Conservation (phyloP, 371 early-diverging fungal genomes). For the Mortierella polycephala region DNA sequence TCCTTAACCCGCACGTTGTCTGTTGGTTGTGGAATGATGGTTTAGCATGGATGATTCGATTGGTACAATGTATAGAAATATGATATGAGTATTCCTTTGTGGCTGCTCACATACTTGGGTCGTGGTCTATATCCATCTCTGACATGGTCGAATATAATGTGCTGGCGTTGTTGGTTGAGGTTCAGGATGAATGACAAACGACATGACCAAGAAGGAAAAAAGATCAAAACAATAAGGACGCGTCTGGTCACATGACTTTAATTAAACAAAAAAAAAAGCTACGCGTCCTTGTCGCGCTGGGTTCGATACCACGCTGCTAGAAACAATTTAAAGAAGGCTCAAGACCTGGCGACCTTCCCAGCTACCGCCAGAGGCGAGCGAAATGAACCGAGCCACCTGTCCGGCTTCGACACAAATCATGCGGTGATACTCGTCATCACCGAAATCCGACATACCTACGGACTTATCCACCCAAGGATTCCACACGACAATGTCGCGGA, state of each 20-base stretch:
- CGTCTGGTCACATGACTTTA: conserved; percentile 11
- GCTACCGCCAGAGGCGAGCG: conserved; percentile 70
- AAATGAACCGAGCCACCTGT: conserved; percentile 78
- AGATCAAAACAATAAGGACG: conserved; percentile 20
- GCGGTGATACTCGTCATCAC: conserved; percentile 79
- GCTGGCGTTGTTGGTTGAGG: too few species aligned
- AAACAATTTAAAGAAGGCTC: conserved; percentile 59
- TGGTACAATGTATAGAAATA: too few species aligned
- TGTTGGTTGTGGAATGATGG: too few species aligned
- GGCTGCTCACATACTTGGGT: conserved; percentile 13
- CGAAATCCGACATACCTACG: conserved; percentile 89
- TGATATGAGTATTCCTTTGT: too few species aligned
- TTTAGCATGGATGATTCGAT: too few species aligned
- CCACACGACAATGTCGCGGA: conserved; percentile 85
- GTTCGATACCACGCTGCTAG: too few species aligned
- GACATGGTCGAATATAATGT: conserved; percentile 13
- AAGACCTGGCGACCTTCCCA: conserved; percentile 85
- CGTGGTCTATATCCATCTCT: conserved; percentile 36
- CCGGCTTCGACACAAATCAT: conserved; percentile 95
- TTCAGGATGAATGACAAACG: background rate
- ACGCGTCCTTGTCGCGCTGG: too few species aligned
- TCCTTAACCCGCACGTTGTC: conserved; percentile 1
- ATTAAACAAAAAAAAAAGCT: conserved; percentile 7
- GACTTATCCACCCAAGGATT: conserved; percentile 96
- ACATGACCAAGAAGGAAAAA: background rate